Base-by-base conservation (phyloP, 1,284 basidiomycete species). In the Sphaerobolus stellatus region DNA sequence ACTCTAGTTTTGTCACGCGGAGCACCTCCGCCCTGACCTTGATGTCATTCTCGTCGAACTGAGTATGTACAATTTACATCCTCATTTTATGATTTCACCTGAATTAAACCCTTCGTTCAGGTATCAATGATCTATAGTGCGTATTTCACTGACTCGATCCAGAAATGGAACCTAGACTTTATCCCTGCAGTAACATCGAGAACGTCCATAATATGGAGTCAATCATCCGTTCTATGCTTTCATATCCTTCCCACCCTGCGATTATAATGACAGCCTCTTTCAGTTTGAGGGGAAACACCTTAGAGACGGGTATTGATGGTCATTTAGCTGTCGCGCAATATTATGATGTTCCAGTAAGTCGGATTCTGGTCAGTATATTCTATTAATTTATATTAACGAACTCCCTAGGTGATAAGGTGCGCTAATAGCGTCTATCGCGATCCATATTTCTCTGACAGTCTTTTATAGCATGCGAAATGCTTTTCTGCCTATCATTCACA, bases 311-410 rank as follows among this genome's bases (percentile, higher is more conserved):
- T 8, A 28, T 16, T 18, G 51, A 53, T 25, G 51, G 29, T 4
- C 51, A 53, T 28, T 28, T 53, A 18, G 31, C 51, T n/a, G 51
- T 53, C 11, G 51, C 51, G 24, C 51, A 53, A 44, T 53, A 53
- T 27, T 53, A 53, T 36, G 51, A 47, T 18, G 44, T 53, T 34
- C 51, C 51, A 8, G 51, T 33, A 27, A 34, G 51, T 47, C 18
- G 31, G 9, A 6, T 43, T 24, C 13, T 22, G 16, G 25, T 20
- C 2, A 27, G n/a, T 29, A 25, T 30, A 5, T n/a, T n/a, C 5
- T 27, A 3, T n/a, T 16, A 30, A n/a, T 13, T 11, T 40, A 24
- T 41, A 1, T 28, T 51, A 7, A 51, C 22, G 9, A 28, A n/a
- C 8, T 30, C 22, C 11, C n/a, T 5, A 29, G 22, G 27, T 47